phyloP scores from a whole-genome alignment of 306 rosid species.

The Lathyrus tuberosus region DNA sequence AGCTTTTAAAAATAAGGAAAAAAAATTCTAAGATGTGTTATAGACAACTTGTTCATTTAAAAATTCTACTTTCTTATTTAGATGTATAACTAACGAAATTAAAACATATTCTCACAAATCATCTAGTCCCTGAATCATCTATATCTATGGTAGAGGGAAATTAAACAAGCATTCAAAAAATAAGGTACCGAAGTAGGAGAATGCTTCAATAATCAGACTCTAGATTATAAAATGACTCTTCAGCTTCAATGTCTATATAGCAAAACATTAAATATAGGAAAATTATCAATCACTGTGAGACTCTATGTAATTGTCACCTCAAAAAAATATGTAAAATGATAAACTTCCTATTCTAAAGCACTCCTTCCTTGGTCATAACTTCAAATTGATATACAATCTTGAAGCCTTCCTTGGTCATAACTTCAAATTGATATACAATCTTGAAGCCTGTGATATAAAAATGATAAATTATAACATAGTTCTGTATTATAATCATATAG shows the following conservation, averaged over 20 bases:
- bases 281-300: conserved; percentile 15
- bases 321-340: not conserved
- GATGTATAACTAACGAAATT: not conserved
- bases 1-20: no score
- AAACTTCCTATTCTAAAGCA: not conserved
- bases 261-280: conserved; percentile 7
- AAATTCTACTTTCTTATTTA: not conserved
- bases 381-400: conserved; percentile 25
- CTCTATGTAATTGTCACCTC: conserved; percentile 1
- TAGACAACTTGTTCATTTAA: not conserved
- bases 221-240: not conserved
- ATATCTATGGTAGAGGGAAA: not conserved
- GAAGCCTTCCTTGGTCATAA: conserved; percentile 3
- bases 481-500: conserved; percentile 32
- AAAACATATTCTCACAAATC: not conserved
- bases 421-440: conserved; percentile 31
- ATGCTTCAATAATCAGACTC: conserved; percentile 8
- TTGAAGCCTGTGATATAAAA: conserved; percentile 29
- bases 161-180: conserved; percentile 7
- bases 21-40: no score
- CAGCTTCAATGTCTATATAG: not conserved
- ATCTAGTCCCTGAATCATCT: no score
- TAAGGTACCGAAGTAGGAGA: not conserved
- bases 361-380: conserved; percentile 1
- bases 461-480: conserved; percentile 40